phyloP scores from a whole-genome alignment of 2,329 filamentous ascomycete genomes.

The Aspergillus uvarum region DNA sequence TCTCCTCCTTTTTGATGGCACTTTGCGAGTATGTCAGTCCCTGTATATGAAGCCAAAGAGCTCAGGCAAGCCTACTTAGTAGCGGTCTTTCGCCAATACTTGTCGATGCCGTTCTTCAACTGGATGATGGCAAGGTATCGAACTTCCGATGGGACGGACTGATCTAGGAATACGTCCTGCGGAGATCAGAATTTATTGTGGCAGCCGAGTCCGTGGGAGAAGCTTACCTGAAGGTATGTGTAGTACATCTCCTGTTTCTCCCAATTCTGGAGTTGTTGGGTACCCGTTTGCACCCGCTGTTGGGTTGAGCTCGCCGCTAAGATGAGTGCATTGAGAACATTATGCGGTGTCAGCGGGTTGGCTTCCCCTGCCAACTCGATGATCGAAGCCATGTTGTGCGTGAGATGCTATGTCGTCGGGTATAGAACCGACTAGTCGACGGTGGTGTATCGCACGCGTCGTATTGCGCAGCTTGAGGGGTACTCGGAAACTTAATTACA shows the following conservation, averaged over 20 bases:
- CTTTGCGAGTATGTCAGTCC: slow-evolving; percentile 36
- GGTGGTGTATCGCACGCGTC: not conserved
- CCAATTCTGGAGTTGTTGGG: slow-evolving; percentile 71
- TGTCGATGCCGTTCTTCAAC: slow-evolving; percentile 94
- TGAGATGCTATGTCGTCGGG: not conserved
- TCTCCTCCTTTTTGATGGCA: slow-evolving; percentile 68
- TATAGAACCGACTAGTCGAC: slow-evolving; percentile 5
- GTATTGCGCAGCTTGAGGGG: not conserved
- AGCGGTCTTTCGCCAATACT: slow-evolving; percentile 83
- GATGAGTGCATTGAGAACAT: slow-evolving; percentile 65
- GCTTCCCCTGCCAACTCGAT: slow-evolving; percentile 83
- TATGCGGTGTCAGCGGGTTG: slow-evolving; percentile 63
- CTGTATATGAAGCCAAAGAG: not conserved
- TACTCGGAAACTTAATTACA: slow-evolving; percentile 5
- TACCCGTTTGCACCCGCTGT: slow-evolving; percentile 65
- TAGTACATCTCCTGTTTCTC: slow-evolving; percentile 67
- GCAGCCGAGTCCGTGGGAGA: not conserved
- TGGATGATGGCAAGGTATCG: slow-evolving; percentile 91
- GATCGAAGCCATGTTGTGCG: slow-evolving; percentile 61
- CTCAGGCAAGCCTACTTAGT: slow-evolving; percentile 54
- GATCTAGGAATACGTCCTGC: slow-evolving; percentile 78
- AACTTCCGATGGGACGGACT: slow-evolving; percentile 70
- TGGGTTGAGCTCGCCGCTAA: slow-evolving; percentile 63
- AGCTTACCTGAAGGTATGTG: slow-evolving; percentile 63
- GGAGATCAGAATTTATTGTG: slow-evolving; percentile 3